Evolutionary conservation across 1,139 yeast species (phyloP).

Genomic region (Zygoascus sp.): DNA sequence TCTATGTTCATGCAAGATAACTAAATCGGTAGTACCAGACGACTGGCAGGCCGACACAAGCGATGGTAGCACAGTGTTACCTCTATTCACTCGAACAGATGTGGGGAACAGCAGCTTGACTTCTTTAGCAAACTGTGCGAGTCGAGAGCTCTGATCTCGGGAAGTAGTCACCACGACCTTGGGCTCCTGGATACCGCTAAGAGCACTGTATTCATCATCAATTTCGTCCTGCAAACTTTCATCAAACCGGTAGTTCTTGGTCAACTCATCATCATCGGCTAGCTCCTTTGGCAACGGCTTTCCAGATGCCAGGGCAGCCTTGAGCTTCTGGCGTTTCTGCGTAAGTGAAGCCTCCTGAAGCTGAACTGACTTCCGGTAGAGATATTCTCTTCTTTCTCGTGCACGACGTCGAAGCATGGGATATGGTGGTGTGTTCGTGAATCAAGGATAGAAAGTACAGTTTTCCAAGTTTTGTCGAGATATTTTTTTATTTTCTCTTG

Average conservation of each 20-base stretch:
- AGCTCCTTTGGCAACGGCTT: conserved; percentile 84
- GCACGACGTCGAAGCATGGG: conserved; percentile 81
- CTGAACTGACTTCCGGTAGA: conserved; percentile 82
- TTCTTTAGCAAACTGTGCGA: conserved; percentile 90
- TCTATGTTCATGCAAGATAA: conserved; percentile 90
- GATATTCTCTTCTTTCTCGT: conserved; percentile 89
- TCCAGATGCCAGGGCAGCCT: conserved; percentile 87
- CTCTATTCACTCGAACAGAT: conserved; percentile 83
- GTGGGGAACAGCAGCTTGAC: conserved; percentile 86
- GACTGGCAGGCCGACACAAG: conserved; percentile 79
- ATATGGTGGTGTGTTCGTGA: background rate
- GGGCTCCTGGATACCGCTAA: conserved; percentile 91
- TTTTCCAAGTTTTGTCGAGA: no score
- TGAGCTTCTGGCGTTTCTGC: conserved; percentile 80
- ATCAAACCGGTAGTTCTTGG: conserved; percentile 79
- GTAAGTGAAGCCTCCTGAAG: conserved; percentile 83
- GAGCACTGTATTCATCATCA: conserved; percentile 87
- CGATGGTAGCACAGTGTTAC: conserved; percentile 82
- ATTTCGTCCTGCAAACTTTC: conserved; percentile 52
- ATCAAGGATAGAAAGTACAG: background rate
- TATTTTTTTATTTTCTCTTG: no score
- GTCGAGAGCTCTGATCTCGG: conserved; percentile 79
- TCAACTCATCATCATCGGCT: conserved; percentile 80
- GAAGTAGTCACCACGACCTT: conserved; percentile 89
- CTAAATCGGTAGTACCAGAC: conserved; percentile 72